These are phyloP conservation scores for Blastobotrys serpentis DNA, from an alignment of 1,139 yeast genomes.

Conservation along the genomic window DNA sequence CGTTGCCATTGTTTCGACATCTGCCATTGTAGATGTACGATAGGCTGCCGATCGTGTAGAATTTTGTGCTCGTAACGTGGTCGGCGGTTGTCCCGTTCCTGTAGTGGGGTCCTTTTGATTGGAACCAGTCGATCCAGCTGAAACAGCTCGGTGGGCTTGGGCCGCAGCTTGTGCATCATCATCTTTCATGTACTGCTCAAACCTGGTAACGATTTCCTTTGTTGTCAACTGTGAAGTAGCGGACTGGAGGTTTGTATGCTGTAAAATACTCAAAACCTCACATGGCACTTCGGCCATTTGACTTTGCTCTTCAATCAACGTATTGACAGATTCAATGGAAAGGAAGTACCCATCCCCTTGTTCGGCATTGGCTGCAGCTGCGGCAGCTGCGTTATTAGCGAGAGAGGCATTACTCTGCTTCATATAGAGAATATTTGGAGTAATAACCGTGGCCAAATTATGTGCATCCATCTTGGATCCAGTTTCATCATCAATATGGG, in stretches of 20 bases:
- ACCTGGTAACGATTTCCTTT: conserved; percentile 34
- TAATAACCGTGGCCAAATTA: conserved; percentile 90
- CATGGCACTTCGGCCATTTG: conserved; percentile 76
- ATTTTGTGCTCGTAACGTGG: not conserved
- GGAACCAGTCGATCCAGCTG: not conserved
- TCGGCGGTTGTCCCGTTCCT: not conserved
- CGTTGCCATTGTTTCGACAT: conserved; percentile 20
- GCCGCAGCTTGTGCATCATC: conserved; percentile 17
- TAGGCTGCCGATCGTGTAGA: conserved; percentile 13
- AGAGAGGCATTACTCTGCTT: conserved; percentile 30
- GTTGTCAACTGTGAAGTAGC: conserved; percentile 30
- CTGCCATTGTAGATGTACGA: conserved; percentile 17
- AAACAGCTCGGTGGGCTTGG: conserved; percentile 15
- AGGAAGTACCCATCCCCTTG: conserved; percentile 77
- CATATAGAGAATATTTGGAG: conserved; percentile 80
- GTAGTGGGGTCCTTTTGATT: not conserved
- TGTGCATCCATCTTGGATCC: conserved; percentile 98
- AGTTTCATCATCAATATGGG: conserved; percentile 53
- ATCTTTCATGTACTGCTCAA: conserved; percentile 28
- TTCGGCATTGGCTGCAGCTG: conserved; percentile 43
- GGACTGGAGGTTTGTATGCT: conserved; percentile 30
- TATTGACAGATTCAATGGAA: conserved; percentile 88
- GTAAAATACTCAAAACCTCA: conserved; percentile 40
- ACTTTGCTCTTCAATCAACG: conserved; percentile 79
- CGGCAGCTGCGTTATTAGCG: conserved; percentile 23